Evolutionary conservation across 257 asterid genomes (phyloP).

Genomic region (Thymus mandschuricus): DNA sequence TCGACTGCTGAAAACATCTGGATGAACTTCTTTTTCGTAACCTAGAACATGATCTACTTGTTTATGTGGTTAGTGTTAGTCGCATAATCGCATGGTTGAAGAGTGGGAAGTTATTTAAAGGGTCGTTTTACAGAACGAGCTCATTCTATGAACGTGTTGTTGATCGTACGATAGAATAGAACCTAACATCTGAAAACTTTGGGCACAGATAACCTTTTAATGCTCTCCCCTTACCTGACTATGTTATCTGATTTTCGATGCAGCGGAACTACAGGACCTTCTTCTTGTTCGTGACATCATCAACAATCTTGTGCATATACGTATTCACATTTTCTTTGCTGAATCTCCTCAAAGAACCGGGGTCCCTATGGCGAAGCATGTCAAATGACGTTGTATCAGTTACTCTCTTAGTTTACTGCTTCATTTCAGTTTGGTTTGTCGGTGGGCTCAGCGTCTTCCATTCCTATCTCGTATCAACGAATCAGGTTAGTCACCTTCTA

Average conservation of each 20-base stretch:
- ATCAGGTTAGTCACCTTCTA: slow-evolving; percentile 62
- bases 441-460: slow-evolving; percentile 90
- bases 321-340: slow-evolving; percentile 87
- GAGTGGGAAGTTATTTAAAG: no score
- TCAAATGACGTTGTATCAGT: slow-evolving; percentile 63
- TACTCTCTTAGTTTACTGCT: slow-evolving; percentile 66
- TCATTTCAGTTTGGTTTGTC: slow-evolving; percentile 86
- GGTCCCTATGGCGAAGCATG: slow-evolving; percentile 54
- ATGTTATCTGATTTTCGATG: slow-evolving; percentile 33
- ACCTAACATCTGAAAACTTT: background rate
- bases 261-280: slow-evolving; percentile 92
- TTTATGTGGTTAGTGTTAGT: no score
- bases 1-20: no score
- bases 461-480: slow-evolving; percentile 76
- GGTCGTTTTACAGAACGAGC: background rate
- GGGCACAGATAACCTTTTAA: background rate
- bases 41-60: no score
- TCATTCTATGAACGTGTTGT: background rate
- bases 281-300: slow-evolving; percentile 70
- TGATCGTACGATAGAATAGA: background rate
- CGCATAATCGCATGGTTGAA: no score
- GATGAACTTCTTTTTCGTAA: no score
- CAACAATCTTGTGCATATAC: slow-evolving; percentile 74
- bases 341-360: slow-evolving; percentile 56
- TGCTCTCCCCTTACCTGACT: slow-evolving; percentile 14